These are phyloP conservation scores for Pulchroboletus neoregius DNA, from an alignment of 1,284 basidiomycete genomes.

Conservation along the genomic window DNA sequence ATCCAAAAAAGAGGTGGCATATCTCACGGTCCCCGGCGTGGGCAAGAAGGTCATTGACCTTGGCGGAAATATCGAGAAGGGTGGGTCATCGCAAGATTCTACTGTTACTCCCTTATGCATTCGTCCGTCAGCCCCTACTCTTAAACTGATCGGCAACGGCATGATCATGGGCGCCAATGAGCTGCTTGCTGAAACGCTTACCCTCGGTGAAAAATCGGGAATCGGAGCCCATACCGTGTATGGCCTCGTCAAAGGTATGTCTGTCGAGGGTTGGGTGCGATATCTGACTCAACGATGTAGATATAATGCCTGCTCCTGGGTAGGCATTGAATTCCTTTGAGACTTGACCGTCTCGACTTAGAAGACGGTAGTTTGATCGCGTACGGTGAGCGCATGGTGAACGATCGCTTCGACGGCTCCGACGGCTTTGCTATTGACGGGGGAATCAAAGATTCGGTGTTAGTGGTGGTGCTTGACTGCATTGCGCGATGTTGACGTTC, in stretches of 20 bases:
- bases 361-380: constrained; percentile 41
- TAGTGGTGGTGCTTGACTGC: neutral
- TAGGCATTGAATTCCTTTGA: constrained; percentile 27
- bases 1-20: constrained; percentile 77
- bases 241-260: constrained; percentile 55
- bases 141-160: constrained; percentile 79
- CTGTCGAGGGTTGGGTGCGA: constrained; percentile 19
- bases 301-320: constrained; percentile 59
- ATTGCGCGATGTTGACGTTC: constrained; percentile 7
- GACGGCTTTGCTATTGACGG: constrained; percentile 85
- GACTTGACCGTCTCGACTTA: constrained; percentile 4
- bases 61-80: constrained; percentile 76
- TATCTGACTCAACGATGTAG: constrained; percentile 31
- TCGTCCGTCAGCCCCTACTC: constrained; percentile 52
- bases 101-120: neutral
- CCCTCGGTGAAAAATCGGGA: constrained; percentile 81
- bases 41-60: constrained; percentile 74
- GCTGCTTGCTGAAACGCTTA: constrained; percentile 77
- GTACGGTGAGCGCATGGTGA: constrained; percentile 67
- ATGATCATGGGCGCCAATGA: constrained; percentile 71
- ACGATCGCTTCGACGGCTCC: constrained; percentile 72
- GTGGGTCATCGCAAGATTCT: constrained; percentile 31
- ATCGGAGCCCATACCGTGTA: constrained; percentile 62
- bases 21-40: constrained; percentile 74
- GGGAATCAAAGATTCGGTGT: constrained; percentile 77